Conservation (phyloP, 768 basidiomycete species). For the Tephrocybe sp. region DNA sequence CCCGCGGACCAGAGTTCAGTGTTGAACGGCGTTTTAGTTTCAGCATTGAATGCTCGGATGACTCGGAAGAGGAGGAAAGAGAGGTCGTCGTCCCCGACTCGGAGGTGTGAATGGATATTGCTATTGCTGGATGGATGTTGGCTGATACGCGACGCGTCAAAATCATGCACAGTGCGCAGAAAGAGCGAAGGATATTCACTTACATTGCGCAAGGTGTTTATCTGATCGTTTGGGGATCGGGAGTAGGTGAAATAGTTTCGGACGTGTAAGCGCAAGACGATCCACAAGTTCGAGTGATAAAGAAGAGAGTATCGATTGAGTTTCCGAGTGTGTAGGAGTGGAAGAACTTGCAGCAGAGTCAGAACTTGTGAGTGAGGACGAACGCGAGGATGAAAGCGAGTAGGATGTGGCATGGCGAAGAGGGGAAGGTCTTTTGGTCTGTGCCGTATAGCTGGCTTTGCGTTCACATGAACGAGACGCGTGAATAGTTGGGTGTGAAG, state of each 20-base stretch:
- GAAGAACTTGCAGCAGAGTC: neutral
- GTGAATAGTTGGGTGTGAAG: neutral
- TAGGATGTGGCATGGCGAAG: constrained; percentile 16
- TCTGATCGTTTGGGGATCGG: constrained; percentile 6
- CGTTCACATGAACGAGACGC: neutral
- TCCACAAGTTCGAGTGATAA: constrained; percentile 1
- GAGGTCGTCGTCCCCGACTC: constrained; percentile 9
- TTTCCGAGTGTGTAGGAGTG: neutral
- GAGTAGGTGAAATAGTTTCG: constrained; percentile 8
- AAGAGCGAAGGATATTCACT: neutral
- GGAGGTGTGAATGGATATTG: constrained; percentile 10
- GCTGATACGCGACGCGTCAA: constrained; percentile 1
- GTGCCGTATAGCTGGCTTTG: constrained; percentile 11
- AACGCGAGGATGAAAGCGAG: constrained; percentile 1
- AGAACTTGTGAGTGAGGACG: neutral
- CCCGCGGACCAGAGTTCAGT: constrained; percentile 3
- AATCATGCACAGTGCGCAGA: neutral
- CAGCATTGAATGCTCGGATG: constrained; percentile 2
- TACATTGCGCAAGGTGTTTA: constrained; percentile 4
- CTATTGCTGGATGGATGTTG: constrained; percentile 4
- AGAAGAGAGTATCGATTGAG: constrained; percentile 3
- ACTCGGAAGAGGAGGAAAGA: constrained; percentile 11
- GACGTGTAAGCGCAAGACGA: neutral
- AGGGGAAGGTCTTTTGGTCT: constrained; percentile 14
- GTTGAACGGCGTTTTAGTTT: neutral